Percentiles rank a stretch among this genome's conserved stretches.
Evolutionary conservation across 345 rosid genomes (phyloP).

Genomic region (Dimocarpus longan): DNA sequence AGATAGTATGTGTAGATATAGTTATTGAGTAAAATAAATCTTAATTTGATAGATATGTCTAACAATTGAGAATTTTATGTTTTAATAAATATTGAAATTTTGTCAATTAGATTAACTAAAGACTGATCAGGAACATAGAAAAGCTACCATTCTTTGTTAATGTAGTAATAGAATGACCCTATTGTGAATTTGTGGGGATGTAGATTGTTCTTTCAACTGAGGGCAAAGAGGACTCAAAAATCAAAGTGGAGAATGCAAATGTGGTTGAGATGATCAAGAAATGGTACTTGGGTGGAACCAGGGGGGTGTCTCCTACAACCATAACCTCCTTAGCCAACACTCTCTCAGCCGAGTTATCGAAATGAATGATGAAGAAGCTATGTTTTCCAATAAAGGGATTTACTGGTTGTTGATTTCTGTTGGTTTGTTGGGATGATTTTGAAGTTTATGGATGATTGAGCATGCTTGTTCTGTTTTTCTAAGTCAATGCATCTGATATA

Average conservation of each 20-base stretch:
- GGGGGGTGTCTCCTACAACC: constrained; percentile 75
- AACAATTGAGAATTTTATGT: too few species aligned
- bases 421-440: neutral
- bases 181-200: neutral
- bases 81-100: too few species aligned
- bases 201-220: constrained; percentile 62
- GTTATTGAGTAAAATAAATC: too few species aligned
- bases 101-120: too few species aligned
- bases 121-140: too few species aligned
- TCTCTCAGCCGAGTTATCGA: constrained; percentile 51
- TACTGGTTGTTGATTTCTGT: neutral
- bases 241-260: constrained; percentile 68
- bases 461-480: neutral
- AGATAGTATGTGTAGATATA: too few species aligned
- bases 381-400: neutral
- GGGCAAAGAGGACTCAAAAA: constrained; percentile 67
- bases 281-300: constrained; percentile 85
- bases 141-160: neutral
- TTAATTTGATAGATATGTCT: neutral
- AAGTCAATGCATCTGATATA: neutral
- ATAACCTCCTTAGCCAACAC: constrained; percentile 56
- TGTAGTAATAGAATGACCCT: neutral
- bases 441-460: neutral
- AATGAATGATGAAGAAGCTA: constrained; percentile 36
- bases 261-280: constrained; percentile 79